Percentiles rank a stretch among this genome's conserved stretches.
These are phyloP conservation scores for Didymella keratinophila DNA, from an alignment of 2,329 filamentous ascomycete species.

Conservation along the genomic window DNA sequence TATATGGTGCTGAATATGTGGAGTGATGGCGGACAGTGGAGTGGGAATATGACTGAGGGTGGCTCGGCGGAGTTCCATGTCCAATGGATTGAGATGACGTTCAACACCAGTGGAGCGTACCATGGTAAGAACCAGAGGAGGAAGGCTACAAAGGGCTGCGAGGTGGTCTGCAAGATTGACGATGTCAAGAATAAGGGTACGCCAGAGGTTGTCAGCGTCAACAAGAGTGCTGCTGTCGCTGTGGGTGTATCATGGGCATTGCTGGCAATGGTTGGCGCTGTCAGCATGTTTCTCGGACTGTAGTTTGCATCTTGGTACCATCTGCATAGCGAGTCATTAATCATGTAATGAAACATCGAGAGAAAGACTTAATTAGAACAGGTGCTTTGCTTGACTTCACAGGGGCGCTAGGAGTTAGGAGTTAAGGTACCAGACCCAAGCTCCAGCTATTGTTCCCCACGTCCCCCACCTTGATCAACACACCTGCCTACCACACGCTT, in stretches of 20 bases:
- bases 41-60: slow-evolving; percentile 64
- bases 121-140: slow-evolving; percentile 36
- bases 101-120: slow-evolving; percentile 52
- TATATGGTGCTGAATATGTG: slow-evolving; percentile 67
- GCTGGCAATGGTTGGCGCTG: slow-evolving; percentile 32
- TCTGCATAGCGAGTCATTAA: slow-evolving; percentile 15
- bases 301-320: slow-evolving; percentile 15
- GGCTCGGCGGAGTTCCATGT: slow-evolving; percentile 64
- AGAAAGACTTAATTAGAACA: background rate
- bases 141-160: slow-evolving; percentile 34
- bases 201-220: slow-evolving; percentile 43
- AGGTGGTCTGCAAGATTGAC: slow-evolving; percentile 50
- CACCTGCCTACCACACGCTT: background rate
- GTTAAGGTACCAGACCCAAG: background rate
- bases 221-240: slow-evolving; percentile 26
- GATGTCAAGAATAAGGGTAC: slow-evolving; percentile 44
- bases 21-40: slow-evolving; percentile 68
- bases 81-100: slow-evolving; percentile 70
- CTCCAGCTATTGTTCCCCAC: slow-evolving; percentile 3
- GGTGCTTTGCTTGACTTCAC: background rate
- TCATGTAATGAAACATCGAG: background rate
- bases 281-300: slow-evolving; percentile 30
- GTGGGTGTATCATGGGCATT: slow-evolving; percentile 41
- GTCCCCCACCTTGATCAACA: slow-evolving; percentile 1
- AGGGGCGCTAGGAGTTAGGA: background rate